Percentiles rank a stretch among this genome's conserved stretches.
These are phyloP conservation scores for Geranium rotundifolium DNA, from an alignment of 345 rosid genomes.

Conservation along the genomic window DNA sequence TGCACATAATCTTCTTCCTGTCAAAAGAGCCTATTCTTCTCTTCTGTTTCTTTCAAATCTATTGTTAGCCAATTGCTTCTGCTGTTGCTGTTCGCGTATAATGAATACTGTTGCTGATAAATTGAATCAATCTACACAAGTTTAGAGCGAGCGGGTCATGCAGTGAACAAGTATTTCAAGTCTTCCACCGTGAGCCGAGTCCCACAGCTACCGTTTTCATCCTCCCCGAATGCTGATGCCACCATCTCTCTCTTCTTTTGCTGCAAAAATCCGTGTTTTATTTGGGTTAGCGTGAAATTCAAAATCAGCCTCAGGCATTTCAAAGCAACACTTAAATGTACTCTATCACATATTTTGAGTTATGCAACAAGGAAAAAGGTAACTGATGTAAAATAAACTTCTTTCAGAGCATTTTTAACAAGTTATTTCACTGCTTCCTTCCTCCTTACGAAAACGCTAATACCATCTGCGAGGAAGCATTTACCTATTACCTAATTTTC, in stretches of 20 bases:
- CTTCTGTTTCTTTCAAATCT: neutral
- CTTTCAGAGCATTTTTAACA: too few species aligned
- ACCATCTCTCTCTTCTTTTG: slow-evolving; percentile 93
- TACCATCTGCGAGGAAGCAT: too few species aligned
- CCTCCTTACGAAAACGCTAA: too few species aligned
- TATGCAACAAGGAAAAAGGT: neutral
- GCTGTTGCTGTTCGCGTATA: neutral
- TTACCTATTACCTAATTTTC: too few species aligned
- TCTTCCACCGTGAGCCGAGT: slow-evolving; percentile 81
- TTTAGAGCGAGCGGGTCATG: slow-evolving; percentile 19
- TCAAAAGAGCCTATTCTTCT: neutral
- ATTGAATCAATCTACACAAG: slow-evolving; percentile 8
- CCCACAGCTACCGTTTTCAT: slow-evolving; percentile 58
- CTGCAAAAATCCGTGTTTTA: slow-evolving; percentile 22
- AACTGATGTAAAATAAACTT: neutral
- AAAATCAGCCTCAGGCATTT: neutral
- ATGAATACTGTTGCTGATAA: slow-evolving; percentile 6
- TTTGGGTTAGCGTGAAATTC: too few species aligned
- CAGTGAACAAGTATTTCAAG: slow-evolving; percentile 76
- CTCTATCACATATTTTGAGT: too few species aligned
- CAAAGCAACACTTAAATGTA: too few species aligned
- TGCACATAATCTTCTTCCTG: neutral
- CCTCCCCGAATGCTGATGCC: slow-evolving; percentile 93
- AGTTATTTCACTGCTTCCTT: too few species aligned
- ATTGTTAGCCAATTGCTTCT: neutral